Evolutionary conservation across 2,329 filamentous ascomycete species (phyloP).

Genomic region (Metarhizium brunneum): DNA sequence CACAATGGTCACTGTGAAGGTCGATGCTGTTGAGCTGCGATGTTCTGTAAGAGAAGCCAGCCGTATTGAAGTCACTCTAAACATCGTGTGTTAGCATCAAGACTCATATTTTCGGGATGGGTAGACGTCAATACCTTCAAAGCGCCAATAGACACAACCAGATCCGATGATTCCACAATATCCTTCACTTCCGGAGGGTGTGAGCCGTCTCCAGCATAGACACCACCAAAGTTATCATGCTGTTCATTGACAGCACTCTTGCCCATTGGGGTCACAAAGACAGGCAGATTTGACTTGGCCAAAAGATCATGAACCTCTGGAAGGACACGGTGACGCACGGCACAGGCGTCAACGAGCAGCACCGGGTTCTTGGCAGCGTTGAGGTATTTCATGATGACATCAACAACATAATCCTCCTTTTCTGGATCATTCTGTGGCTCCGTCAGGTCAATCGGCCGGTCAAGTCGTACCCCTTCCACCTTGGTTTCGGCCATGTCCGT

Average conservation of each 20-base stretch:
- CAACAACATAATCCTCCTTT: constrained; percentile 74
- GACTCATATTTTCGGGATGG: not conserved
- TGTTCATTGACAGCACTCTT: constrained; percentile 76
- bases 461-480: constrained; percentile 62
- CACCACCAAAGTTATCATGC: constrained; percentile 67
- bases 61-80: constrained; percentile 71
- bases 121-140: constrained; percentile 33
- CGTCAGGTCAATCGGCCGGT: constrained; percentile 59
- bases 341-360: constrained; percentile 75
- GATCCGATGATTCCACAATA: constrained; percentile 58
- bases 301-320: constrained; percentile 65
- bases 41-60: constrained; percentile 72
- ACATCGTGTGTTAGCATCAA: not conserved
- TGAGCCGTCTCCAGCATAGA: constrained; percentile 75
- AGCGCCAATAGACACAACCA: constrained; percentile 61
- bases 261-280: constrained; percentile 85
- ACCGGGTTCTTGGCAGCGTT: constrained; percentile 65
- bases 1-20: constrained; percentile 65
- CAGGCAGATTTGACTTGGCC: constrained; percentile 64
- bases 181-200: constrained; percentile 52
- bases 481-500: constrained; percentile 72
- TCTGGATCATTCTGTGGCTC: constrained; percentile 57
- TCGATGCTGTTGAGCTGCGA: constrained; percentile 71
- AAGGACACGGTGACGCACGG: constrained; percentile 65
- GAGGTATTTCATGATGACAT: constrained; percentile 65